phyloP scores from a whole-genome alignment of 2,329 filamentous ascomycete species.

The Pseudogymnoascus sp. region DNA sequence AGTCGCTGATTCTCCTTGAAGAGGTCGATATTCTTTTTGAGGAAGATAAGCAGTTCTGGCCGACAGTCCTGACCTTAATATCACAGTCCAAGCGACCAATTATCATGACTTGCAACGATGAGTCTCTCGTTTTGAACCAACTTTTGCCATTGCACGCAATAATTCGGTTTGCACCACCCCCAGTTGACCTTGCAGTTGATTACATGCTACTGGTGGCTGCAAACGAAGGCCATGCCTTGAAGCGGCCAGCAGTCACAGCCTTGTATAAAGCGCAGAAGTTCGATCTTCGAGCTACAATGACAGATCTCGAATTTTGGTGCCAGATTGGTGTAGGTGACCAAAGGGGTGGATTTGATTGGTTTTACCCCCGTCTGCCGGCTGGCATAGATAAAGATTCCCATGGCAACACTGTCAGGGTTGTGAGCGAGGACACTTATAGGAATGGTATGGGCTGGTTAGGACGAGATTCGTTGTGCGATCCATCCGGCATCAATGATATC shows the following conservation, averaged over 20 bases:
- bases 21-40: slow-evolving; percentile 92
- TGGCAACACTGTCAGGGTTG: slow-evolving; percentile 65
- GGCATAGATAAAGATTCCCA: slow-evolving; percentile 62
- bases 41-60: slow-evolving; percentile 94
- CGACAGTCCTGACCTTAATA: slow-evolving; percentile 70
- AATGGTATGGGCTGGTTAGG: slow-evolving; percentile 72
- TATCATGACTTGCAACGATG: slow-evolving; percentile 91
- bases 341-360: slow-evolving; percentile 87
- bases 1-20: slow-evolving; percentile 89
- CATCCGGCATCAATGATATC: slow-evolving; percentile 36
- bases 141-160: slow-evolving; percentile 78
- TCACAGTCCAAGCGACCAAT: slow-evolving; percentile 82
- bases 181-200: slow-evolving; percentile 65
- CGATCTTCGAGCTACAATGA: slow-evolving; percentile 76
- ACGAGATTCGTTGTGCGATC: slow-evolving; percentile 49
- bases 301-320: slow-evolving; percentile 91
- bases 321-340: slow-evolving; percentile 88
- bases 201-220: slow-evolving; percentile 77
- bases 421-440: slow-evolving; percentile 74
- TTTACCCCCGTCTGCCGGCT: slow-evolving; percentile 69
- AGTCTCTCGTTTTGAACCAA: slow-evolving; percentile 69
- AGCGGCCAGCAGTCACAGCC: slow-evolving; percentile 57
- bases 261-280: slow-evolving; percentile 63
- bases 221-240: slow-evolving; percentile 78
- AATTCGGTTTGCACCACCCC: slow-evolving; percentile 65